phyloP scores from a whole-genome alignment of 108 stramenopile genomes.

The Mayamaea pseudoterrestris region DNA sequence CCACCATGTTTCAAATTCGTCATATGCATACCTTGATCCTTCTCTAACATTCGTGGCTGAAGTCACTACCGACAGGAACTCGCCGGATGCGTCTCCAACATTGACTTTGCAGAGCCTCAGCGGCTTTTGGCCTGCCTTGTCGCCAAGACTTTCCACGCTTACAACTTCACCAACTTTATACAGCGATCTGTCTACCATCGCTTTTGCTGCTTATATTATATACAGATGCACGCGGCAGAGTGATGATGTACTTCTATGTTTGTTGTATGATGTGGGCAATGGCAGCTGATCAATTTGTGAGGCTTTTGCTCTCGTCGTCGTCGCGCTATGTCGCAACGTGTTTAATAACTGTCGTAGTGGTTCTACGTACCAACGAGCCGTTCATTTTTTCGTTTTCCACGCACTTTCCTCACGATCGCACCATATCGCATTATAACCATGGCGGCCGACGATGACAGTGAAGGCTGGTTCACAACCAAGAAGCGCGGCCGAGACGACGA shows the following conservation, averaged over 20 bases:
- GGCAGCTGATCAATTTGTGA: too few species aligned
- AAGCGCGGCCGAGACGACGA: constrained; percentile 49
- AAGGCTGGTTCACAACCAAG: constrained; percentile 52
- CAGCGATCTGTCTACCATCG: constrained; percentile 21
- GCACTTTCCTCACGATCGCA: too few species aligned
- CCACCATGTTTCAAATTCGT: neutral
- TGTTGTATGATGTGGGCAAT: too few species aligned
- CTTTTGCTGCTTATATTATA: neutral
- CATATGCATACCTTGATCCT: constrained; percentile 30
- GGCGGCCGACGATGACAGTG: too few species aligned
- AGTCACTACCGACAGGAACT: constrained; percentile 61
- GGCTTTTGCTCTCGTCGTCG: too few species aligned
- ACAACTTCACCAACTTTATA: constrained; percentile 77
- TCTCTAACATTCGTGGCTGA: constrained; percentile 65
- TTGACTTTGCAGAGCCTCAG: constrained; percentile 29
- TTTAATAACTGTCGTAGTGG: too few species aligned
- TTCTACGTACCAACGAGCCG: too few species aligned
- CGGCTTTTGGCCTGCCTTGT: constrained; percentile 36
- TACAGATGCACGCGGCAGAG: too few species aligned
- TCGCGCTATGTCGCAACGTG: too few species aligned
- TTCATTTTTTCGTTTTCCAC: too few species aligned
- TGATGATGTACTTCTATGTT: too few species aligned
- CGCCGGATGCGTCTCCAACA: constrained; percentile 26
- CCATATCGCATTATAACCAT: too few species aligned
- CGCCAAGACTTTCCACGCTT: constrained; percentile 17